A percentile compares a stretch with the other conserved stretches of the same genome.
Evolutionary conservation across 176 grass and related monocot species (phyloP).

Genomic region (Eleusine coracana): DNA sequence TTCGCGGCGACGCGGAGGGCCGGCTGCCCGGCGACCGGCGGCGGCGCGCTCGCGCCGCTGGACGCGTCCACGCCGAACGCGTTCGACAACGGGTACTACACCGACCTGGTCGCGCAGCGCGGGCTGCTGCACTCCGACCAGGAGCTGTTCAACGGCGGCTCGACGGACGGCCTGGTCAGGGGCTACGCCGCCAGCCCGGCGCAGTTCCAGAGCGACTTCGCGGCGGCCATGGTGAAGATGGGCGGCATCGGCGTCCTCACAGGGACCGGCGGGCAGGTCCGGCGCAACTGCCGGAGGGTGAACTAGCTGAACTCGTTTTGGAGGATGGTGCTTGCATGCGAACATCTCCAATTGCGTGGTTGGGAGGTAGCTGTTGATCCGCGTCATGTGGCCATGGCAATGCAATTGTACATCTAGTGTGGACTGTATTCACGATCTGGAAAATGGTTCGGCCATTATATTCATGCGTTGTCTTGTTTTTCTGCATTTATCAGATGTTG

Average conservation of each 20-base stretch:
- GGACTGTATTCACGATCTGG: too few species aligned
- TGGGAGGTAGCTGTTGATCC: too few species aligned
- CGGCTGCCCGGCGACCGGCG: slow-evolving; percentile 48
- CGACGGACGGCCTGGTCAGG: slow-evolving; percentile 39
- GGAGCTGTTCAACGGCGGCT: slow-evolving; percentile 51
- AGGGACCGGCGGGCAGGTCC: slow-evolving; percentile 42
- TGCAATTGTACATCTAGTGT: too few species aligned
- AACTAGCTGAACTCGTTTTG: slow-evolving; percentile 25
- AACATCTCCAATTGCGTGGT: neutral
- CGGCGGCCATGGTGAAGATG: slow-evolving; percentile 55
- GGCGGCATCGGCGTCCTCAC: slow-evolving; percentile 41
- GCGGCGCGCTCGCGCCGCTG: slow-evolving; percentile 40
- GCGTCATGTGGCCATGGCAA: too few species aligned
- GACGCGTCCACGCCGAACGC: slow-evolving; percentile 43
- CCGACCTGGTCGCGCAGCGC: slow-evolving; percentile 42
- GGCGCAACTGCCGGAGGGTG: slow-evolving; percentile 40
- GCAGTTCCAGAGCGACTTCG: slow-evolving; percentile 48
- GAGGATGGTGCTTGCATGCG: neutral
- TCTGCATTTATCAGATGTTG: too few species aligned
- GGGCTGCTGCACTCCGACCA: slow-evolving; percentile 63
- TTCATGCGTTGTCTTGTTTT: too few species aligned
- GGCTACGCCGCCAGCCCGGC: slow-evolving; percentile 33
- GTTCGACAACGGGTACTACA: slow-evolving; percentile 57
- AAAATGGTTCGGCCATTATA: too few species aligned
- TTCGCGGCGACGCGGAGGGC: slow-evolving; percentile 52